Conservation (phyloP, 2,329 filamentous ascomycete species). For the Trichoderma sp. region DNA sequence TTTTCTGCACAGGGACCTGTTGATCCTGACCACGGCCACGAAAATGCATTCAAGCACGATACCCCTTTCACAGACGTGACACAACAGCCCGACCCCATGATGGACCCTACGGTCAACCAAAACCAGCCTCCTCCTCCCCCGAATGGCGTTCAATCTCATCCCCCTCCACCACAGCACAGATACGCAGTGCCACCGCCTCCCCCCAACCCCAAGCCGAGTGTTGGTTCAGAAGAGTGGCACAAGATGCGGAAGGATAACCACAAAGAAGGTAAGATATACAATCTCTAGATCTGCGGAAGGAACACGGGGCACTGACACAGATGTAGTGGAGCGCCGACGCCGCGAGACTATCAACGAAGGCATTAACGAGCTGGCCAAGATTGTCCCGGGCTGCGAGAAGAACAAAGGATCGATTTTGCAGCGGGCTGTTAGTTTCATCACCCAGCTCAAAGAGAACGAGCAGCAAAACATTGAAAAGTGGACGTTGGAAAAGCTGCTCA, state of each 20-base stretch:
- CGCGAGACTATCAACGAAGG: constrained; percentile 98
- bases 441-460: constrained; percentile 90
- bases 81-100: constrained; percentile 33
- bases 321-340: constrained; percentile 84
- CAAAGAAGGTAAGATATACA: constrained; percentile 75
- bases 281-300: no score
- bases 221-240: constrained; percentile 98
- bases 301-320: neutral
- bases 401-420: constrained; percentile 97
- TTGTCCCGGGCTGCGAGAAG: constrained; percentile 96
- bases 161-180: constrained; percentile 27
- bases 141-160: constrained; percentile 40
- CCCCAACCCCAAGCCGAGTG: constrained; percentile 69
- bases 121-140: constrained; percentile 36
- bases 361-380: constrained; percentile 96
- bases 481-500: constrained; percentile 86
- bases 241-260: constrained; percentile 96
- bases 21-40: constrained; percentile 27
- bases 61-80: constrained; percentile 35
- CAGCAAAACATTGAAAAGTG: constrained; percentile 92
- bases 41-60: constrained; percentile 30
- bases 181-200: constrained; percentile 43
- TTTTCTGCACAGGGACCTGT: constrained; percentile 52
- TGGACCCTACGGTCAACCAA: constrained; percentile 31
- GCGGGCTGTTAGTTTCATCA: constrained; percentile 91